These are phyloP conservation scores for Plenodomus biglobosus DNA, from an alignment of 2,329 filamentous ascomycete species.

Conservation along the genomic window DNA sequence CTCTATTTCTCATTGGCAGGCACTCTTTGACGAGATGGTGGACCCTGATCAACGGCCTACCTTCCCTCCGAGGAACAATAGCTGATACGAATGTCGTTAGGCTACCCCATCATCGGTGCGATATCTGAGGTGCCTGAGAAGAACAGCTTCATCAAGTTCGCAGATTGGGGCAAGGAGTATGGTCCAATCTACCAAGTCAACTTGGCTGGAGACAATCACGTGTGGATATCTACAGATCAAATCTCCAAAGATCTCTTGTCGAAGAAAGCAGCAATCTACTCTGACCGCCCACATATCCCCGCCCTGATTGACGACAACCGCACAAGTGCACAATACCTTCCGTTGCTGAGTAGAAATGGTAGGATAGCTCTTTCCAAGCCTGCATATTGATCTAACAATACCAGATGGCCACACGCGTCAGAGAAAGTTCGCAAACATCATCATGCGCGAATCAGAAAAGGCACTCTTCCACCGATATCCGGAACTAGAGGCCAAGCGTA, in stretches of 20 bases:
- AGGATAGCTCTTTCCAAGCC: slow-evolving; percentile 7
- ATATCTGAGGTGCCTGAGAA: slow-evolving; percentile 49
- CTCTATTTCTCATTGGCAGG: slow-evolving; percentile 2
- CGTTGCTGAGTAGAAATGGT: slow-evolving; percentile 49
- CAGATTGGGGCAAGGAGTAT: slow-evolving; percentile 50
- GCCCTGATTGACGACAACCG: slow-evolving; percentile 49
- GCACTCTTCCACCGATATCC: slow-evolving; percentile 48
- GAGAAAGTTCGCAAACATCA: slow-evolving; percentile 49
- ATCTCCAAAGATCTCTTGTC: slow-evolving; percentile 48
- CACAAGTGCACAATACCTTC: slow-evolving; percentile 50
- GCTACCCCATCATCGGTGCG: slow-evolving; percentile 48
- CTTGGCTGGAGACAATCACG: slow-evolving; percentile 49
- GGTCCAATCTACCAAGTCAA: slow-evolving; percentile 52
- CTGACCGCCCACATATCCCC: slow-evolving; percentile 50
- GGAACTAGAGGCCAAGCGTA: slow-evolving; percentile 49
- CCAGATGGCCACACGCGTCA: slow-evolving; percentile 47
- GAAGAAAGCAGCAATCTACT: slow-evolving; percentile 51
- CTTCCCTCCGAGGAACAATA: not conserved
- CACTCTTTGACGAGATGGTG: not conserved
- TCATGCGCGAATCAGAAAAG: slow-evolving; percentile 50
- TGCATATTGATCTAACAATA: slow-evolving; percentile 14
- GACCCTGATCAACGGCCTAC: not conserved
- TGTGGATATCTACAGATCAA: slow-evolving; percentile 50
- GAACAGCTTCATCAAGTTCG: slow-evolving; percentile 49
- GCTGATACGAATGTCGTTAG: slow-evolving; percentile 29